Conservation (phyloP, 805 yeast species). For the Cyberlindnera maritima region DNA sequence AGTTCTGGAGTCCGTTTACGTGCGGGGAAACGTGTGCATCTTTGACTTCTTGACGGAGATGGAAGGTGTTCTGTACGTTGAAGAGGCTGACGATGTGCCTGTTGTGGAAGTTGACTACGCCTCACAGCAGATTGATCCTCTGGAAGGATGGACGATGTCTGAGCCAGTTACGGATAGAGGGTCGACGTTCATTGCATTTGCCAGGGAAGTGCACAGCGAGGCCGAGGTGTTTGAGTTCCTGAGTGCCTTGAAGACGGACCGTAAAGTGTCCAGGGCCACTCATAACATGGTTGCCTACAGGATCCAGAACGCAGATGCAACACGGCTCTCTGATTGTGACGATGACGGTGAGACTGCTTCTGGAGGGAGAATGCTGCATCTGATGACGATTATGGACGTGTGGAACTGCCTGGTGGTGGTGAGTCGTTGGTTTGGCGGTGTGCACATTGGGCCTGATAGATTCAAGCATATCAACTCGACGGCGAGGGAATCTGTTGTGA, state of each 20-base stretch:
- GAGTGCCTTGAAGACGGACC: constrained; percentile 54
- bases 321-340: constrained; percentile 78
- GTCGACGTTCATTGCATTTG: constrained; percentile 81
- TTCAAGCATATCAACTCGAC: constrained; percentile 90
- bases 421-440: constrained; percentile 91
- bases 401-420: constrained; percentile 78
- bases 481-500: constrained; percentile 78
- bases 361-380: constrained; percentile 80
- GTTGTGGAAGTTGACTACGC: background rate
- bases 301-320: constrained; percentile 50
- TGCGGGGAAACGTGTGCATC: constrained; percentile 66
- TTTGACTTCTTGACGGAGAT: constrained; percentile 75
- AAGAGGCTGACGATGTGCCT: constrained; percentile 22
- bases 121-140: constrained; percentile 35
- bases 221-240: constrained; percentile 61
- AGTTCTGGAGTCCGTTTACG: constrained; percentile 51
- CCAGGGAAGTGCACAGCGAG: constrained; percentile 58
- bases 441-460: constrained; percentile 87
- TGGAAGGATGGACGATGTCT: constrained; percentile 74
- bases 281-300: constrained; percentile 92
- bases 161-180: constrained; percentile 81
- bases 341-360: constrained; percentile 99
- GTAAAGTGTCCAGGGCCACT: constrained; percentile 60
- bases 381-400: constrained; percentile 69
- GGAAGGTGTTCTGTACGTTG: constrained; percentile 47